phyloP scores from a whole-genome alignment of 495 filamentous ascomycete genomes.

The Poronia punctata region DNA sequence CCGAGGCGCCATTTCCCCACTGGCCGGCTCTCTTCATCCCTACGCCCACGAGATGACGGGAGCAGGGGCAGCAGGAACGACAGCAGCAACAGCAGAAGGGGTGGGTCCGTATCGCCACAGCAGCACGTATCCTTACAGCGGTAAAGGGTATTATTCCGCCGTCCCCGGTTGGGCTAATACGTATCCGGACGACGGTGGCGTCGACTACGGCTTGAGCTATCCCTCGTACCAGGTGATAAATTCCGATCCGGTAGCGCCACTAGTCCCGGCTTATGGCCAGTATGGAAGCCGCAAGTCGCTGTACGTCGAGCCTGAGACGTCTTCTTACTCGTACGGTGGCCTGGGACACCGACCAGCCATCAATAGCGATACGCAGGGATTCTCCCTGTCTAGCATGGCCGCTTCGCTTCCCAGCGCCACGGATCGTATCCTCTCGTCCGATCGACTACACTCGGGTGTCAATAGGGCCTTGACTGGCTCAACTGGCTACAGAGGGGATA shows the following conservation, averaged over 20 bases:
- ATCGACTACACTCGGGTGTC: constrained; percentile 19
- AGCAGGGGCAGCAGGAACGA: too few species aligned
- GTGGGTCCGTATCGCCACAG: constrained; percentile 25
- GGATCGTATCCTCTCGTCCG: constrained; percentile 36
- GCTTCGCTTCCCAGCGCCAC: constrained; percentile 30
- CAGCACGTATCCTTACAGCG: constrained; percentile 25
- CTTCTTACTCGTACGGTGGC: constrained; percentile 20
- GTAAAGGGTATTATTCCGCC: constrained; percentile 28
- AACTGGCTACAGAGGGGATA: constrained; percentile 18
- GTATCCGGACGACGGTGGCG: constrained; percentile 27
- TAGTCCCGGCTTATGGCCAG: constrained; percentile 24
- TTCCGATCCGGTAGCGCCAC: constrained; percentile 23
- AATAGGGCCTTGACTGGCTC: constrained; percentile 22
- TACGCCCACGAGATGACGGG: constrained; percentile 23
- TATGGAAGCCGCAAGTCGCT: constrained; percentile 22
- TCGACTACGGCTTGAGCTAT: constrained; percentile 34
- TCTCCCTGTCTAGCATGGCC: constrained; percentile 34
- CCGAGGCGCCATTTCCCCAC: constrained; percentile 21
- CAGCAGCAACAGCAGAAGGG: constrained; percentile 24
- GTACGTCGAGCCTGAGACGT: constrained; percentile 26
- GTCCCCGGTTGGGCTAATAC: constrained; percentile 25
- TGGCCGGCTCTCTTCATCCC: constrained; percentile 15
- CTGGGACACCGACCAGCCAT: constrained; percentile 31
- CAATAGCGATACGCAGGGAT: constrained; percentile 24
- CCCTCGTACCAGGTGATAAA: constrained; percentile 24